Evolutionary conservation across 2,329 filamentous ascomycete genomes (phyloP).

Genomic region (Sphaerulina populicola): DNA sequence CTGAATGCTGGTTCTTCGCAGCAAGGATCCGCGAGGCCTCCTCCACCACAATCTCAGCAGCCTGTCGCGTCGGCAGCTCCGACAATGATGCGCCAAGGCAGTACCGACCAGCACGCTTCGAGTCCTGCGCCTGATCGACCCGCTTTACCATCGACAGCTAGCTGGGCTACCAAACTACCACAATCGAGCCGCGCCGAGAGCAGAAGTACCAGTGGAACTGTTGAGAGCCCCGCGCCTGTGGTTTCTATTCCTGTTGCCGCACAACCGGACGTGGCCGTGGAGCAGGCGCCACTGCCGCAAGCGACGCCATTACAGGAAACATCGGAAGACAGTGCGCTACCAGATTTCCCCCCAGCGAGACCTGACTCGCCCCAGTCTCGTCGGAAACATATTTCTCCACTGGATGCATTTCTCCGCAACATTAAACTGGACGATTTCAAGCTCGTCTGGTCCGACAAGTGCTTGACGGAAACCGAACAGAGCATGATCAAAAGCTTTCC

Average conservation of each 20-base stretch:
- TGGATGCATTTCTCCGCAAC: conserved; percentile 35
- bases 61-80: conserved; percentile 46
- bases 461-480: conserved; percentile 42
- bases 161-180: conserved; percentile 71
- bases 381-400: conserved; percentile 20
- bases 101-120: conserved; percentile 23
- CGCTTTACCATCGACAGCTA: conserved; percentile 86
- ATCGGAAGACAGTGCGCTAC: conserved; percentile 3
- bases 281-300: conserved; percentile 15
- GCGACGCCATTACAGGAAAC: conserved; percentile 8
- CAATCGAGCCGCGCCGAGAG: conserved; percentile 63
- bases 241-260: conserved; percentile 17
- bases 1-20: conserved; percentile 84
- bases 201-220: conserved; percentile 69
- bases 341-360: neutral
- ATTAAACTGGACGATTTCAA: conserved; percentile 42
- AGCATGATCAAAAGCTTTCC: conserved; percentile 54
- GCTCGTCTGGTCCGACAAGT: conserved; percentile 46
- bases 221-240: conserved; percentile 64
- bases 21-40: conserved; percentile 52
- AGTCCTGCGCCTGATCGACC: conserved; percentile 57
- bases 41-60: conserved; percentile 44
- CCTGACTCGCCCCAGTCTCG: conserved; percentile 11
- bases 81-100: conserved; percentile 57
- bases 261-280: conserved; percentile 4